Evolutionary conservation across 805 yeast species (phyloP).

Genomic region (Wickerhamiella sergipiensis): DNA sequence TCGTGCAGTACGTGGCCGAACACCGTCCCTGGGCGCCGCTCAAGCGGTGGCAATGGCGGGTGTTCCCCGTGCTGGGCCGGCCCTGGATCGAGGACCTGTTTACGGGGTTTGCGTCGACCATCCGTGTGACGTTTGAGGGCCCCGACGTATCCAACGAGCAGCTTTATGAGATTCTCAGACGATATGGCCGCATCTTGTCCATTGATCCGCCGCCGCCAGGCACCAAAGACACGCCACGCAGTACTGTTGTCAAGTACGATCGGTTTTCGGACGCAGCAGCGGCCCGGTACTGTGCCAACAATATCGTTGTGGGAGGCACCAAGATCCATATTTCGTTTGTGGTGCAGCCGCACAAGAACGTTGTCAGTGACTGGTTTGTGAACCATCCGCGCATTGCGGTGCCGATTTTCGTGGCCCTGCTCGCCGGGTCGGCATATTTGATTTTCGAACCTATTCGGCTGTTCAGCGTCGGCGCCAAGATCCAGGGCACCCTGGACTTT

Average conservation of each 20-base stretch:
- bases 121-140: constrained; percentile 66
- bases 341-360: constrained; percentile 34
- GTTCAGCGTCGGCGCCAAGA: constrained; percentile 59
- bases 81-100: constrained; percentile 96
- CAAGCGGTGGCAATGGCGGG: constrained; percentile 26
- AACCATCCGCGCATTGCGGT: constrained; percentile 73
- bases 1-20: neutral
- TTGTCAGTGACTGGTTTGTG: constrained; percentile 42
- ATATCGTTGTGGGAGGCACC: constrained; percentile 40
- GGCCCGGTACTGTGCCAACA: constrained; percentile 86
- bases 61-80: constrained; percentile 71
- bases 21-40: neutral
- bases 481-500: constrained; percentile 22
- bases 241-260: constrained; percentile 44
- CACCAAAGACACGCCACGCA: constrained; percentile 33
- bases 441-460: constrained; percentile 90
- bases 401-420: constrained; percentile 62
- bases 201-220: constrained; percentile 44
- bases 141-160: constrained; percentile 66
- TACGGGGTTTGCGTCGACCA: constrained; percentile 50
- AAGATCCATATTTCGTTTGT: constrained; percentile 63
- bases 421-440: constrained; percentile 71
- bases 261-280: constrained; percentile 56
- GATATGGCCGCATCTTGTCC: constrained; percentile 76
- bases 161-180: constrained; percentile 63